phyloP scores from a whole-genome alignment of 2,329 filamentous ascomycete species.

The Cladophialophora chaetospira region DNA sequence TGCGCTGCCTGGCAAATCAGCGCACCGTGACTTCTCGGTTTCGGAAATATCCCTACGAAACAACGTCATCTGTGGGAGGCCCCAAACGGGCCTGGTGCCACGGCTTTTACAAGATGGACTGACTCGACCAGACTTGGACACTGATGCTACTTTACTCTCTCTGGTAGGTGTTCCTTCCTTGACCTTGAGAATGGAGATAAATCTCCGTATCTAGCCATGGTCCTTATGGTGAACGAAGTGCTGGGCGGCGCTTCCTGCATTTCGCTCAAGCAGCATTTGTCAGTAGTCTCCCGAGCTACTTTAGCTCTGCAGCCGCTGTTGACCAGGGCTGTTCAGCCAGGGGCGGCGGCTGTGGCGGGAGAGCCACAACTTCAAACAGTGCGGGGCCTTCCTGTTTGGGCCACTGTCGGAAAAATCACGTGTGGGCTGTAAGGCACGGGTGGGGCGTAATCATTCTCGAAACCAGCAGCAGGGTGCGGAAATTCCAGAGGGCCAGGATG shows the following conservation, averaged over 20 bases:
- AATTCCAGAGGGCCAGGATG: too few relatives aligned
- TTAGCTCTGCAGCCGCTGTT: not conserved
- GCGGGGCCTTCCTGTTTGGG: conserved; percentile 10
- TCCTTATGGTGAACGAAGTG: not conserved
- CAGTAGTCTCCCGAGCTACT: conserved; percentile 3
- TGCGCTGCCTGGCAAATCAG: too few relatives aligned
- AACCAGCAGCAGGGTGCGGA: too few relatives aligned
- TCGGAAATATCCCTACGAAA: too few relatives aligned
- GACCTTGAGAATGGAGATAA: not conserved
- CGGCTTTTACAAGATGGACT: not conserved
- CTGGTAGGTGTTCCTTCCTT: too few relatives aligned
- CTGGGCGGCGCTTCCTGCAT: not conserved
- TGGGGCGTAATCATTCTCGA: too few relatives aligned
- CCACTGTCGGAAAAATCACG: conserved; percentile 13
- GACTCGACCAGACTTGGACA: not conserved
- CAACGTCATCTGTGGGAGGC: not conserved
- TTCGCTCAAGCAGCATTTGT: conserved; percentile 23
- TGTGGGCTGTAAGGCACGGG: too few relatives aligned
- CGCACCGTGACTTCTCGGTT: too few relatives aligned
- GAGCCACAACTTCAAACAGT: not conserved
- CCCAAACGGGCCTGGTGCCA: not conserved
- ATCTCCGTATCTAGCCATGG: not conserved
- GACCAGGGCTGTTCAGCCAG: too few relatives aligned
- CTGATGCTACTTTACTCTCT: not conserved
- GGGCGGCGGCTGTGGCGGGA: too few relatives aligned